Conservation (phyloP, 2,329 filamentous ascomycete genomes). For the Neonectria sp. region DNA sequence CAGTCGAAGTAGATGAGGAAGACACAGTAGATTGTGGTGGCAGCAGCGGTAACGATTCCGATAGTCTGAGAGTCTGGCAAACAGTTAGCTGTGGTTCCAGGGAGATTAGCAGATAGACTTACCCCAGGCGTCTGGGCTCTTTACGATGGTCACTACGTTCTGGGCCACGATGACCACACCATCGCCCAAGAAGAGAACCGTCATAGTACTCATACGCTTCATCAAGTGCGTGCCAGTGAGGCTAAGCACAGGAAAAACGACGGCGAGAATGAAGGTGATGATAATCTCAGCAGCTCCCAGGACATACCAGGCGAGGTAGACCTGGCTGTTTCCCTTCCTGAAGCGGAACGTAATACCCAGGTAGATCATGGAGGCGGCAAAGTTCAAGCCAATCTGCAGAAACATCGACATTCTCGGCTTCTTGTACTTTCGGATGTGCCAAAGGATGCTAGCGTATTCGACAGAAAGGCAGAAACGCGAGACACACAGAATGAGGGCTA, state of each 20-base stretch:
- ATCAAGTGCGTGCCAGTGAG: constrained; percentile 75
- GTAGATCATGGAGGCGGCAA: constrained; percentile 56
- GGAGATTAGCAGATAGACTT: constrained; percentile 23
- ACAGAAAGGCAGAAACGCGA: constrained; percentile 68
- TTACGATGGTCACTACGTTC: constrained; percentile 66
- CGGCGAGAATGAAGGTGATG: constrained; percentile 67
- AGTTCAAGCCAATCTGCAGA: constrained; percentile 54
- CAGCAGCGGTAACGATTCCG: constrained; percentile 57
- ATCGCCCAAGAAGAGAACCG: constrained; percentile 77
- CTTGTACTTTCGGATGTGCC: constrained; percentile 59
- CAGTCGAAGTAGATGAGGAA: constrained; percentile 71
- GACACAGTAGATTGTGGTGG: constrained; percentile 61
- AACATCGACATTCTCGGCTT: constrained; percentile 54
- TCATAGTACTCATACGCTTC: constrained; percentile 74
- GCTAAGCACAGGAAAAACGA: constrained; percentile 68
- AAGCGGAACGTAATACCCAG: constrained; percentile 60
- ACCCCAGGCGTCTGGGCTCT: constrained; percentile 59
- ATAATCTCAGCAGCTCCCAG: constrained; percentile 68
- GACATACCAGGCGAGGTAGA: constrained; percentile 66
- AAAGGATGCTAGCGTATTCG: constrained; percentile 66
- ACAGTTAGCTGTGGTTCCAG: constrained; percentile 14
- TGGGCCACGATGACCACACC: constrained; percentile 72
- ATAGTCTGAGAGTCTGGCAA: constrained; percentile 54
- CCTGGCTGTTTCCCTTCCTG: constrained; percentile 49
- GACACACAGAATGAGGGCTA: constrained; percentile 63